Evolutionary conservation across 2,329 filamentous ascomycete species (phyloP).

Genomic region (Stagonosporopsis vannaccii): DNA sequence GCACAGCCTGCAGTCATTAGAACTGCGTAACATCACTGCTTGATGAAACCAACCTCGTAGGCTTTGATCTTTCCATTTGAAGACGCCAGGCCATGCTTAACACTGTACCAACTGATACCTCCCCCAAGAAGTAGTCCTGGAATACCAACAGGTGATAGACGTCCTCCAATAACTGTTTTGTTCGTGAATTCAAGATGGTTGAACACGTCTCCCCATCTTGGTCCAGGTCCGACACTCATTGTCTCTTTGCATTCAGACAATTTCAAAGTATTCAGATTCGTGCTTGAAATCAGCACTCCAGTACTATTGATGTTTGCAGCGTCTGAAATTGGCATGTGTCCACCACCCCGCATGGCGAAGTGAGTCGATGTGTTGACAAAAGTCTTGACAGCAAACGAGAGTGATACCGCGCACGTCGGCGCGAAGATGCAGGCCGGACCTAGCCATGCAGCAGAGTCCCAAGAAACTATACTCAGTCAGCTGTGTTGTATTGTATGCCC

Average conservation of each 20-base stretch:
- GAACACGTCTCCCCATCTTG: slow-evolving; percentile 41
- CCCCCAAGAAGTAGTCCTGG: slow-evolving; percentile 39
- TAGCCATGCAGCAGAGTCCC: slow-evolving; percentile 19
- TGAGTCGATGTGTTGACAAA: slow-evolving; percentile 20
- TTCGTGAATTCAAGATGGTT: slow-evolving; percentile 28
- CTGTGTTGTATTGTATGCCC: neutral
- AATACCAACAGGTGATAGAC: slow-evolving; percentile 38
- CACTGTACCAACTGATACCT: slow-evolving; percentile 26
- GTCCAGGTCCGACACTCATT: slow-evolving; percentile 37
- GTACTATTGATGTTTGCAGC: slow-evolving; percentile 28
- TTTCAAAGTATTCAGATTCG: slow-evolving; percentile 30
- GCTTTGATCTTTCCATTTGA: slow-evolving; percentile 22
- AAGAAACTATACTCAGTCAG: slow-evolving; percentile 16
- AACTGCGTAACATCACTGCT: neutral
- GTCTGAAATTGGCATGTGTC: slow-evolving; percentile 34
- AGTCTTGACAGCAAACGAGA: slow-evolving; percentile 27
- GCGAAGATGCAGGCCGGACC: slow-evolving; percentile 29
- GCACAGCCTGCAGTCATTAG: slow-evolving; percentile 17
- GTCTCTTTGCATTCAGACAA: slow-evolving; percentile 33
- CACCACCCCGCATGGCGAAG: slow-evolving; percentile 34
- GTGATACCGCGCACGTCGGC: slow-evolving; percentile 20
- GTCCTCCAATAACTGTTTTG: slow-evolving; percentile 35
- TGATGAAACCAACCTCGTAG: slow-evolving; percentile 9
- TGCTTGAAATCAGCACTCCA: slow-evolving; percentile 27
- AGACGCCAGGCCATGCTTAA: slow-evolving; percentile 20